Evolutionary conservation across 2,329 filamentous ascomycete genomes (phyloP).

Genomic region (Aspergillus viridinutans): DNA sequence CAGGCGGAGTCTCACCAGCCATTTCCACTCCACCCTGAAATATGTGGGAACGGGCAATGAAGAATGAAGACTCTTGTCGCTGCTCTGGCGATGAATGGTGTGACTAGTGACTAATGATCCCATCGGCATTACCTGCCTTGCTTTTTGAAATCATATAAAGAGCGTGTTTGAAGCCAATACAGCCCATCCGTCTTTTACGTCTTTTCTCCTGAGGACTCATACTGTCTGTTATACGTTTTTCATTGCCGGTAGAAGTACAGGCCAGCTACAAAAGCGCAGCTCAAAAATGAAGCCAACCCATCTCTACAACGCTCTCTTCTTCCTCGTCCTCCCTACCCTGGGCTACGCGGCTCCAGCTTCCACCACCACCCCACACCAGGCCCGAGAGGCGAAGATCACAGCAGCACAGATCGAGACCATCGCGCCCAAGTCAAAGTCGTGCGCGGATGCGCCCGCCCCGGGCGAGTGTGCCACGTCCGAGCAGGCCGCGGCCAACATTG

Average conservation of each 20-base stretch:
- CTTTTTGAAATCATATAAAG: background rate
- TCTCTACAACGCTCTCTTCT: constrained; percentile 5
- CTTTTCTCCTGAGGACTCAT: background rate
- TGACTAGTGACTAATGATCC: background rate
- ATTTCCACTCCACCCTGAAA: background rate
- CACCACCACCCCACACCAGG: background rate
- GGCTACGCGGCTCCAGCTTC: constrained; percentile 9
- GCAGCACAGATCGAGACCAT: constrained; percentile 40
- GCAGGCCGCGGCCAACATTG: constrained; percentile 57
- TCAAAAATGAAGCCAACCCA: constrained; percentile 7
- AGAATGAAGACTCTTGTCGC: background rate
- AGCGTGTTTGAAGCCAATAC: background rate
- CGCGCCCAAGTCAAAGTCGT: constrained; percentile 55
- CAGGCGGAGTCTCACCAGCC: background rate
- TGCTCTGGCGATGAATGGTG: background rate
- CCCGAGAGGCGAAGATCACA: constrained; percentile 16
- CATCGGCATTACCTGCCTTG: background rate
- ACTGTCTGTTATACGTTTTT: background rate
- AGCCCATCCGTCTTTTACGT: background rate
- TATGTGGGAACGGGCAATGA: background rate
- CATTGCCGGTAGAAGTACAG: background rate
- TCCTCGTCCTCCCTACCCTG: constrained; percentile 15
- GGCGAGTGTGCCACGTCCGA: constrained; percentile 64
- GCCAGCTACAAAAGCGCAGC: background rate
- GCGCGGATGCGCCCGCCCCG: constrained; percentile 44